Conservation (phyloP, 2,329 filamentous ascomycete genomes). For the Beauveria pseudobassiana region DNA sequence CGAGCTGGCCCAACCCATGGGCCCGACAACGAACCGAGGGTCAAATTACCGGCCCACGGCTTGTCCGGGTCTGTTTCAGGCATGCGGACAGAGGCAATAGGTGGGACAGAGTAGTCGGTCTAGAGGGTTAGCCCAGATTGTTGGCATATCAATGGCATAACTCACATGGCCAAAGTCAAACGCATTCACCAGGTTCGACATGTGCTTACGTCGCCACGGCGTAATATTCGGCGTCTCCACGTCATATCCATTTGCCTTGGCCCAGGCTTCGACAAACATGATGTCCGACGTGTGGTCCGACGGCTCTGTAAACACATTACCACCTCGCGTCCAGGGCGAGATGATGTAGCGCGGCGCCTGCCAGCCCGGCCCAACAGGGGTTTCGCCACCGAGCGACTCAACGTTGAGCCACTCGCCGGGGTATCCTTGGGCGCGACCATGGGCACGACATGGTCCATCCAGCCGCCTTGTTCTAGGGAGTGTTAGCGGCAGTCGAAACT, state of each 20-base stretch:
- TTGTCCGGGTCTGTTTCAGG: conserved; percentile 24
- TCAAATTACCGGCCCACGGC: conserved; percentile 27
- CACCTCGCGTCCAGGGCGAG: conserved; percentile 46
- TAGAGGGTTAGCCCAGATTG: neutral
- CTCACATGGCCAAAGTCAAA: conserved; percentile 32
- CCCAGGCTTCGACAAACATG: conserved; percentile 43
- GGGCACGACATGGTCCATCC: conserved; percentile 44
- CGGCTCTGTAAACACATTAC: conserved; percentile 44
- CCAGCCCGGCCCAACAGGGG: conserved; percentile 26
- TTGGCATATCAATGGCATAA: neutral
- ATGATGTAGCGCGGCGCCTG: conserved; percentile 45
- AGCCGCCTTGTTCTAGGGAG: conserved; percentile 39
- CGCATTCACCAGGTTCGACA: conserved; percentile 23
- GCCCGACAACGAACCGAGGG: conserved; percentile 10
- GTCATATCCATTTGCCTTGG: conserved; percentile 21
- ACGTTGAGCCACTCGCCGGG: conserved; percentile 43
- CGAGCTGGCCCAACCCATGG: conserved; percentile 31
- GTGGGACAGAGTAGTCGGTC: conserved; percentile 37
- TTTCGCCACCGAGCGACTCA: conserved; percentile 23
- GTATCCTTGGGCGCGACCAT: conserved; percentile 39
- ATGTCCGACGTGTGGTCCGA: conserved; percentile 47
- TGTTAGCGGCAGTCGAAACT: neutral
- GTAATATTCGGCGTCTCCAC: conserved; percentile 21
- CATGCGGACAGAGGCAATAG: conserved; percentile 30
- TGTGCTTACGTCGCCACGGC: conserved; percentile 20